Evolutionary conservation across 768 basidiomycete genomes (phyloP).

Genomic region (Calocybe indica): DNA sequence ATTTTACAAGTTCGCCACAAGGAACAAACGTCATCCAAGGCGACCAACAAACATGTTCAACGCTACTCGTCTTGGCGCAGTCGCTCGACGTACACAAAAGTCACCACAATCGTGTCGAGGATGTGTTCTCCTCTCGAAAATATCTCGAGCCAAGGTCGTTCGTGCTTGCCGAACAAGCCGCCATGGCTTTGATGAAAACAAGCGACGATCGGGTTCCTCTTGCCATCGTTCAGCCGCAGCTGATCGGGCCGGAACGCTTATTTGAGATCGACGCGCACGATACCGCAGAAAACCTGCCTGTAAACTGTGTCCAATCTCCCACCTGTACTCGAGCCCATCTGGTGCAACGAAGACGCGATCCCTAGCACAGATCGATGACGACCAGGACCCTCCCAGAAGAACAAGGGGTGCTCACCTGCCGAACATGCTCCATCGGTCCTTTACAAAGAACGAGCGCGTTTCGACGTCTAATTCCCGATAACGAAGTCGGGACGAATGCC

Average conservation of each 20-base stretch:
- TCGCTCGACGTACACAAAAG: conserved; percentile 25
- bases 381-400: too few relatives aligned
- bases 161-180: neutral
- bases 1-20: too few relatives aligned
- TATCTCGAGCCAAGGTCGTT: conserved; percentile 20
- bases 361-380: conserved; percentile 2
- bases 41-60: too few relatives aligned
- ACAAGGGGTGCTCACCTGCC: conserved; percentile 12
- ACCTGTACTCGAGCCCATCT: conserved; percentile 16
- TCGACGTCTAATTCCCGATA: conserved; percentile 13
- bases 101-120: conserved; percentile 22
- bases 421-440: conserved; percentile 14
- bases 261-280: neutral
- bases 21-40: too few relatives aligned
- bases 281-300: neutral
- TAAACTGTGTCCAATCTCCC: conserved; percentile 11
- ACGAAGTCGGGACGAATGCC: conserved; percentile 12
- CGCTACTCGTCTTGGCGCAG: conserved; percentile 16
- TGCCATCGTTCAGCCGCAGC: conserved; percentile 8
- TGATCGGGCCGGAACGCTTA: neutral
- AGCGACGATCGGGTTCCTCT: conserved; percentile 9
- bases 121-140: conserved; percentile 20
- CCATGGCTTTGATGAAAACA: conserved; percentile 11
- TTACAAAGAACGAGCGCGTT: conserved; percentile 17
- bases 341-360: conserved; percentile 17